Base-by-base conservation (phyloP, 768 basidiomycete genomes). In the Amanita jacksonii region DNA sequence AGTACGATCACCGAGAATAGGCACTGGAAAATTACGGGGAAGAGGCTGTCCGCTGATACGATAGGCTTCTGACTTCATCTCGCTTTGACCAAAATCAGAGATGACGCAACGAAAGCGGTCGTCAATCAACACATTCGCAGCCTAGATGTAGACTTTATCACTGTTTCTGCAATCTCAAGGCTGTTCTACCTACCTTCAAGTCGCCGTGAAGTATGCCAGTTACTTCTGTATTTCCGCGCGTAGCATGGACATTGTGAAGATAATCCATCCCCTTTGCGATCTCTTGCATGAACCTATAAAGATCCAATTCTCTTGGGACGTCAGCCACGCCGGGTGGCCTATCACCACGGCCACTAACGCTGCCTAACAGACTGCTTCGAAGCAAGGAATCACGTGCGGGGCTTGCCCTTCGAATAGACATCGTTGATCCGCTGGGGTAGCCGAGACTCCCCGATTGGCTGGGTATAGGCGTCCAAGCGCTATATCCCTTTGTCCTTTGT, bases 251-350 rank as follows among this genome's bases (percentile, higher is more conserved):
- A 2, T 59, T 57, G 55, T 92, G 88, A 41, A 92, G 61, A 54
- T 90, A 89, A 41, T 76, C 71, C 86, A 92, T 88, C 2, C 88
- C 88, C 55, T 74, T 74, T n/a, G 85, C 79, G 49, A 90, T 79
- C 62, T 89, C 81, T 48, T 79, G 64, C 62, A 89, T 77, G 61
- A 77, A 78, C 49, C 72, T 67, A 51, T 78, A 64, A 36, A 76
- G 56, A 48, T 83, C 74, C 38, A 66, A 63, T 22, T 68, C 60
- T 33, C 64, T 58, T 38, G 35, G 41, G 15, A 54, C 50, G 28
- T 39, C 46, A n/a, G 19, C 24, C 16, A 37, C 25, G 16, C 34
- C 43, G 38, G 31, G 41, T 19, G 16, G 40, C 35, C 45, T 33
- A n/a, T 48, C 41, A 9, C 33, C 41, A 27, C 45, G 40, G 10